Evolutionary conservation across 768 basidiomycete genomes (phyloP).

Genomic region (Naganishia vaughanmartiniae): DNA sequence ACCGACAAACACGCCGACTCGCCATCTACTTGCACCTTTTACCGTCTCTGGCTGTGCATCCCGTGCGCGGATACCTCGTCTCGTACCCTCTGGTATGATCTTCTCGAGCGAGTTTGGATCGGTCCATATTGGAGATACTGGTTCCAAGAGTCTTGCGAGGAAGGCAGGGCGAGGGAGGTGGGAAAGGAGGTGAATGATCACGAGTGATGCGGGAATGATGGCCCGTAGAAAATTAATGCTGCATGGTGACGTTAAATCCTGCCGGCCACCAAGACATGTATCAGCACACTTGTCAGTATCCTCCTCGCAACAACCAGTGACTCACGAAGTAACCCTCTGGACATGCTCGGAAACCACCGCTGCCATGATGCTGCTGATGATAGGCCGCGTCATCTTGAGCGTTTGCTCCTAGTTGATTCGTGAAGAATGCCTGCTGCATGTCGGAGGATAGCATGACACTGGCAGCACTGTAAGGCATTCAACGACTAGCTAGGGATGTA

Average conservation of each 20-base stretch:
- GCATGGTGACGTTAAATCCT: slow-evolving; percentile 31
- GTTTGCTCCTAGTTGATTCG: background rate
- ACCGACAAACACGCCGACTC: slow-evolving; percentile 37
- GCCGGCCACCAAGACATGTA: background rate
- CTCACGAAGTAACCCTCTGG: slow-evolving; percentile 30
- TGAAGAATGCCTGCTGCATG: background rate
- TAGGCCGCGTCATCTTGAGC: background rate
- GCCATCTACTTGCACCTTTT: slow-evolving; percentile 34
- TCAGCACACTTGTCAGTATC: background rate
- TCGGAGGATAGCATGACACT: no score
- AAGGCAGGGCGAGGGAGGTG: slow-evolving; percentile 34
- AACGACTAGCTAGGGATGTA: no score
- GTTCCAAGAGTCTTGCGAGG: slow-evolving; percentile 26
- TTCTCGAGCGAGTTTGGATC: slow-evolving; percentile 42
- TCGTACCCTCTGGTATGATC: slow-evolving; percentile 30
- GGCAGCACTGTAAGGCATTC: no score
- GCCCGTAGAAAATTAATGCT: slow-evolving; percentile 39
- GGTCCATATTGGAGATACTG: slow-evolving; percentile 29
- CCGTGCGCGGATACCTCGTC: slow-evolving; percentile 29
- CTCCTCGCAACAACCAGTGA: background rate
- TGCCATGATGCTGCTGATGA: background rate
- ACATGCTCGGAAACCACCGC: slow-evolving; percentile 11
- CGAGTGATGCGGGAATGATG: slow-evolving; percentile 37
- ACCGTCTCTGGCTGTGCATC: slow-evolving; percentile 24
- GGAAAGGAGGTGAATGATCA: slow-evolving; percentile 36